Conservation (phyloP, 257 asterid genomes). For the Petrea volubilis region DNA sequence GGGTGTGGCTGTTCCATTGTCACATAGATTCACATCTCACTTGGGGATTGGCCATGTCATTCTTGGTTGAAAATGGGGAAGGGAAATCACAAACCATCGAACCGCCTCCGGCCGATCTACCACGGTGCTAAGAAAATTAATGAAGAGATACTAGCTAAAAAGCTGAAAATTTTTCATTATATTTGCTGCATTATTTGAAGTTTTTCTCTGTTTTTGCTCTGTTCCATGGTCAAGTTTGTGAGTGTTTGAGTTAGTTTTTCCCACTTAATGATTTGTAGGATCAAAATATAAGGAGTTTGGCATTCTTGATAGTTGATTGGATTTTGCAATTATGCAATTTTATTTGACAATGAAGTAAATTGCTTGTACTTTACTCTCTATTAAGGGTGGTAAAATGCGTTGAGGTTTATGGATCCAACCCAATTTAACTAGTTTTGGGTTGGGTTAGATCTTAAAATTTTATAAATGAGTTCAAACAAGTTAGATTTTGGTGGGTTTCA, state of each 20-base stretch:
- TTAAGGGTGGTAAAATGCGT: no score
- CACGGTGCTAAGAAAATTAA: constrained; percentile 40
- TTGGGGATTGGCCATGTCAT: constrained; percentile 61
- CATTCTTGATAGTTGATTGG: not conserved
- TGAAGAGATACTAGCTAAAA: not conserved
- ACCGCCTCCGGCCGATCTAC: constrained; percentile 64
- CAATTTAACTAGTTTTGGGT: no score
- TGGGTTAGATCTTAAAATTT: no score
- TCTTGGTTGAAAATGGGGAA: constrained; percentile 60
- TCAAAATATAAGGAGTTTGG: not conserved
- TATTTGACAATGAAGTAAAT: not conserved
- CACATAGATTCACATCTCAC: constrained; percentile 71
- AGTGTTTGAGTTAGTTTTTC: not conserved
- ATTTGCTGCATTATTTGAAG: not conserved
- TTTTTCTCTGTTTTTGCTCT: constrained; percentile 6
- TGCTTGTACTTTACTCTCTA: no score
- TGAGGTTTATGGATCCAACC: no score
- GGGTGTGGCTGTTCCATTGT: constrained; percentile 71
- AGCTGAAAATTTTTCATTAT: not conserved
- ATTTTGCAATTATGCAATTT: not conserved
- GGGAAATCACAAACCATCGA: constrained; percentile 48
- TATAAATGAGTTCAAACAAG: no score
- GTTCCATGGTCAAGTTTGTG: not conserved
- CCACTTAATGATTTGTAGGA: not conserved
- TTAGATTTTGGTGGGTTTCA: no score